Conservation (phyloP, 2,329 filamentous ascomycete genomes). For the Alternaria tenuissima region DNA sequence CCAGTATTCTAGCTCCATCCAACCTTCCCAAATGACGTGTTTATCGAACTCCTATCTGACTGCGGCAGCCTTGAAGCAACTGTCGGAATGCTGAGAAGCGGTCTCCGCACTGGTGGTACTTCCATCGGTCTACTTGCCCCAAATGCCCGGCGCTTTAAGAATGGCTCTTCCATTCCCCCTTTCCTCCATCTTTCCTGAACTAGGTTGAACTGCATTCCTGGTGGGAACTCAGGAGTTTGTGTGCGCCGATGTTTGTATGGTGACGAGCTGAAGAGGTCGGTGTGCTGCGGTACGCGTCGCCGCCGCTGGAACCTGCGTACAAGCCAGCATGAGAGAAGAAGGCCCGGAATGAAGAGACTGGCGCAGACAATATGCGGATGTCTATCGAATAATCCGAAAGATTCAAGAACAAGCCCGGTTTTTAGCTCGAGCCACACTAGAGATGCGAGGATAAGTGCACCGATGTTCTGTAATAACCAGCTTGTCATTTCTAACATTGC, state of each 20-base stretch:
- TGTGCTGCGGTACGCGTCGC: not conserved
- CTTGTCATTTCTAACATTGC: not conserved
- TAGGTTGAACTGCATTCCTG: slow-evolving; percentile 7
- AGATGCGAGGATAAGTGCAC: not conserved
- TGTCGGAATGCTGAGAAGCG: not conserved
- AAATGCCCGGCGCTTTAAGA: not conserved
- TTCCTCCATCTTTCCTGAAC: slow-evolving; percentile 1
- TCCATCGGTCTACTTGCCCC: not conserved
- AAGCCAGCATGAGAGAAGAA: not conserved
- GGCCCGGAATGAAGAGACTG: not conserved
- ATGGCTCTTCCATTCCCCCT: not conserved
- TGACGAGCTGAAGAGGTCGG: not conserved
- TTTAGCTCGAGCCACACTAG: not conserved
- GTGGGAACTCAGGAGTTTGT: not conserved
- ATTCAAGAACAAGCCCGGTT: not conserved
- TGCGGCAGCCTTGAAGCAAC: not conserved
- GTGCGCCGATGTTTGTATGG: not conserved
- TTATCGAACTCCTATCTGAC: not conserved
- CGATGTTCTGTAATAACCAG: not conserved
- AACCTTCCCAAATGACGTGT: not conserved
- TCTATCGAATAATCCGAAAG: not conserved
- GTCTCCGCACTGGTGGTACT: not conserved
- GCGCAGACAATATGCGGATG: not conserved
- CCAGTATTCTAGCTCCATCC: not conserved
- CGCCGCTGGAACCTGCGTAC: not conserved